Evolutionary conservation across 2,329 filamentous ascomycete genomes (phyloP).

Genomic region (Pseudocercospora fijiensis): DNA sequence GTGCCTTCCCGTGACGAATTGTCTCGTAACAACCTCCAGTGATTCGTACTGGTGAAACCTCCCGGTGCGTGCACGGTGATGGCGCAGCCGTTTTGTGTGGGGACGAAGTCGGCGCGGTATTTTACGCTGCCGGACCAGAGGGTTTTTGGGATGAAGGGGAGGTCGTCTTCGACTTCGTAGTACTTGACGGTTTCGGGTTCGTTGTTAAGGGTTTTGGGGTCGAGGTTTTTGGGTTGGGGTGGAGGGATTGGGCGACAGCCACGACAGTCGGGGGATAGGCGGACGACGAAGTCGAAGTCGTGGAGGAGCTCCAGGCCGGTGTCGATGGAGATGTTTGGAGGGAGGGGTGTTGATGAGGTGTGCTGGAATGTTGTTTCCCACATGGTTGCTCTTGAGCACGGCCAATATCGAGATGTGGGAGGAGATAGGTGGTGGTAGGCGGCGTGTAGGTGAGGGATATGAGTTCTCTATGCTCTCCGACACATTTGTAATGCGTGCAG

Average conservation of each 20-base stretch:
- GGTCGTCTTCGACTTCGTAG: slow-evolving; percentile 40
- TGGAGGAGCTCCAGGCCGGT: slow-evolving; percentile 34
- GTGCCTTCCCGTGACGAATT: slow-evolving; percentile 19
- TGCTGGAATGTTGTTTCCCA: slow-evolving; percentile 38
- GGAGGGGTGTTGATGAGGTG: slow-evolving; percentile 32
- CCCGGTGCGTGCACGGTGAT: slow-evolving; percentile 39
- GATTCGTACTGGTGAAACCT: slow-evolving; percentile 38
- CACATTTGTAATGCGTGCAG: neutral
- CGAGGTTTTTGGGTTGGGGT: slow-evolving; percentile 24
- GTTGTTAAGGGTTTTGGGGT: slow-evolving; percentile 9
- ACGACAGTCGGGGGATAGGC: slow-evolving; percentile 36
- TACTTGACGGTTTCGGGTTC: slow-evolving; percentile 23
- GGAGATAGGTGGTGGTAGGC: neutral
- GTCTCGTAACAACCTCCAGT: slow-evolving; percentile 35
- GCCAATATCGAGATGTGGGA: neutral
- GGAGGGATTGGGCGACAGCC: slow-evolving; percentile 31
- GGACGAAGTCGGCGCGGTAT: slow-evolving; percentile 36
- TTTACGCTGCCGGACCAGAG: slow-evolving; percentile 38
- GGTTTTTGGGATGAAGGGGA: slow-evolving; percentile 38
- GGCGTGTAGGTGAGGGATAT: neutral
- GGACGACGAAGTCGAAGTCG: slow-evolving; percentile 37
- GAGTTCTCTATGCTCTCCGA: neutral
- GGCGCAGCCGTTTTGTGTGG: slow-evolving; percentile 36
- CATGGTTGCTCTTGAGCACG: slow-evolving; percentile 21
- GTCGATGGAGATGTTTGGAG: slow-evolving; percentile 29